A percentile compares a stretch with the other conserved stretches of the same genome.
These are phyloP conservation scores for Nicotiana undulata DNA, from an alignment of 257 asterid genomes.

Conservation along the genomic window DNA sequence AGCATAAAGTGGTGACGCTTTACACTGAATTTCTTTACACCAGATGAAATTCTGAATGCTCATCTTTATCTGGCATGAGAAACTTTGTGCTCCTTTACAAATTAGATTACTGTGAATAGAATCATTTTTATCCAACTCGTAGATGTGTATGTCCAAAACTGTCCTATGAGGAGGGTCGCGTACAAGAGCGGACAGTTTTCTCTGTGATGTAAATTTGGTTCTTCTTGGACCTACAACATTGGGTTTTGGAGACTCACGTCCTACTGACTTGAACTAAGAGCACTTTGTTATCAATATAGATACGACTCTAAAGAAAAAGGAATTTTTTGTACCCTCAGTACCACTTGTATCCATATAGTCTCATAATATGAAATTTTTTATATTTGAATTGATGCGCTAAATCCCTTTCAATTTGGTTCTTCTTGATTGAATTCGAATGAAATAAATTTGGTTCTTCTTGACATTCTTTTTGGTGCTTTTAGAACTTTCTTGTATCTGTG, in stretches of 20 bases:
- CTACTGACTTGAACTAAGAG: background rate
- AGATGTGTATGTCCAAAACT: background rate
- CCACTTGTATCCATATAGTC: background rate
- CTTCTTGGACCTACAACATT: background rate
- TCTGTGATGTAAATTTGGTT: background rate
- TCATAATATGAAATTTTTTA: background rate
- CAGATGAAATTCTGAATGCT: background rate
- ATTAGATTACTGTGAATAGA: background rate
- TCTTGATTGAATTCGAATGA: background rate
- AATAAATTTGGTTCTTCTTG: background rate
- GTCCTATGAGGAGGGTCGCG: background rate
- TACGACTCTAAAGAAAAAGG: background rate
- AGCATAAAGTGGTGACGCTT: background rate
- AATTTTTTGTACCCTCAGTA: background rate
- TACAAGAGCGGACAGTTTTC: background rate
- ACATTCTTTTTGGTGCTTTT: background rate
- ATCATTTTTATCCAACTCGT: background rate
- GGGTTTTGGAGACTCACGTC: background rate
- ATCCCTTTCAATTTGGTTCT: background rate
- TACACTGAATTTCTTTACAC: background rate
- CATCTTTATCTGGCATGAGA: background rate
- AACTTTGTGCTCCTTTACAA: background rate
- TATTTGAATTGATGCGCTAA: background rate
- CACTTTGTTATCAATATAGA: background rate
- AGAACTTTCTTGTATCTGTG: background rate